These are phyloP conservation scores for Candida easanensis DNA, from an alignment of 805 yeast species.

Conservation along the genomic window DNA sequence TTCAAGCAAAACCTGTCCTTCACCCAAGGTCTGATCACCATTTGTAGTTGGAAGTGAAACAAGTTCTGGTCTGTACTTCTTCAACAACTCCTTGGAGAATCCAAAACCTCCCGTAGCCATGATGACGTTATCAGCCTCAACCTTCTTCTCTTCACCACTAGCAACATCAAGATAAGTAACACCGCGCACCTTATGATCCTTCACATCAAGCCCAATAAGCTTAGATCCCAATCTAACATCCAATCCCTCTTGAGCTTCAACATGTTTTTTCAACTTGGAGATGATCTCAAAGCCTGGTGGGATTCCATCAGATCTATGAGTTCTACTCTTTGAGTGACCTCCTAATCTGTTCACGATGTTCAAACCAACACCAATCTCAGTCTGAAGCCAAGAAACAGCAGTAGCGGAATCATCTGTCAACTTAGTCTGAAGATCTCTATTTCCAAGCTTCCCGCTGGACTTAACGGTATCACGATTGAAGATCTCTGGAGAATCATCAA, in stretches of 20 bases:
- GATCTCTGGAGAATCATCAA: conserved; percentile 54
- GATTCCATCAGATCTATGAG: conserved; percentile 68
- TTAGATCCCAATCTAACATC: conserved; percentile 39
- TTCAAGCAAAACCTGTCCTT: conserved; percentile 51
- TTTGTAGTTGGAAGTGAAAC: conserved; percentile 51
- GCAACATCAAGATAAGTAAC: conserved; percentile 37
- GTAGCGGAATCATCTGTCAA: conserved; percentile 59
- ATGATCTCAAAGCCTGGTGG: conserved; percentile 64
- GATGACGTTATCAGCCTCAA: conserved; percentile 36
- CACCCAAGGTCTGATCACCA: conserved; percentile 55
- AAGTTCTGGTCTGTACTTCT: conserved; percentile 45
- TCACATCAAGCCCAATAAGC: conserved; percentile 32
- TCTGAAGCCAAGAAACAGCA: conserved; percentile 74
- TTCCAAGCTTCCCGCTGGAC: conserved; percentile 63
- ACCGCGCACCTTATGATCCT: conserved; percentile 35
- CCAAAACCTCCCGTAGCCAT: conserved; percentile 63
- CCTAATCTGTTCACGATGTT: conserved; percentile 73
- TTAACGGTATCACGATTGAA: conserved; percentile 66
- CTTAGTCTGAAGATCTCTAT: conserved; percentile 54
- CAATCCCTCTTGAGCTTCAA: conserved; percentile 34
- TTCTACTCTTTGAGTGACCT: conserved; percentile 78
- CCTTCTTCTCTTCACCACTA: conserved; percentile 22
- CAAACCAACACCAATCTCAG: conserved; percentile 57
- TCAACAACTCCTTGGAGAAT: conserved; percentile 35
- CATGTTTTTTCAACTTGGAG: conserved; percentile 38